Evolutionary conservation across 345 rosid species (phyloP).

Genomic region (Rhodamnia rubescens): DNA sequence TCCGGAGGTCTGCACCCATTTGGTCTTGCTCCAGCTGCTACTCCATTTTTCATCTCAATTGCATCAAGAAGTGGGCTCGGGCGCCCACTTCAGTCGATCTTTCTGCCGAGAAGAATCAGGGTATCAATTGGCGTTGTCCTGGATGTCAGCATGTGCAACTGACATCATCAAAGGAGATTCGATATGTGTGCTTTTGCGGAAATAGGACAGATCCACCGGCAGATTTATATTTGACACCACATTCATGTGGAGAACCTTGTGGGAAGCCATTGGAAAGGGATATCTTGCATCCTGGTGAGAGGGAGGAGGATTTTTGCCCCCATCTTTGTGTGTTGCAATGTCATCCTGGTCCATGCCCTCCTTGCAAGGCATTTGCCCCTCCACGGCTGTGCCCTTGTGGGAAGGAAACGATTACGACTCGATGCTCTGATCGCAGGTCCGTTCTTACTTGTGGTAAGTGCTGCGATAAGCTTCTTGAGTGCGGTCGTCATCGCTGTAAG

Average conservation of each 20-base stretch:
- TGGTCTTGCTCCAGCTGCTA: conserved; percentile 98
- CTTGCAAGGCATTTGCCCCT: conserved; percentile 93
- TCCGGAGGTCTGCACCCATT: conserved; percentile 56
- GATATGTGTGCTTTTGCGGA: conserved; percentile 72
- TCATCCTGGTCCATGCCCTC: conserved; percentile 99
- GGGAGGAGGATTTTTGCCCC: conserved; percentile 64
- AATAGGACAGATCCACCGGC: conserved; percentile 82
- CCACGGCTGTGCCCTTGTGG: conserved; percentile 79
- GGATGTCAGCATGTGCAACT: conserved; percentile 94
- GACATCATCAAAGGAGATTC: conserved; percentile 60
- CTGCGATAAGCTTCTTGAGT: conserved; percentile 68
- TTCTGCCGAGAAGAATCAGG: conserved; percentile 70
- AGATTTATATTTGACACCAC: conserved; percentile 90
- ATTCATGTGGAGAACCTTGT: conserved; percentile 97
- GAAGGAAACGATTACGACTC: conserved; percentile 62
- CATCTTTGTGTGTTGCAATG: conserved; percentile 94
- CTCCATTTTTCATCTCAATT: conserved; percentile 83
- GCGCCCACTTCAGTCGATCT: conserved; percentile 85
- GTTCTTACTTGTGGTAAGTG: conserved; percentile 65
- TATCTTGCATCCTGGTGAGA: conserved; percentile 14
- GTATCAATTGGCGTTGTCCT: conserved; percentile 93
- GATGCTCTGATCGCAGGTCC: conserved; percentile 77
- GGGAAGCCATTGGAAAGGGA: conserved; percentile 79
- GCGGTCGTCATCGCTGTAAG: conserved; percentile 70
- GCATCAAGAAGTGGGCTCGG: conserved; percentile 94